Percentiles rank a stretch among this genome's conserved stretches.
These are phyloP conservation scores for Spinellus fusiger DNA, from an alignment of 192 early-diverging fungal genomes.

Conservation along the genomic window DNA sequence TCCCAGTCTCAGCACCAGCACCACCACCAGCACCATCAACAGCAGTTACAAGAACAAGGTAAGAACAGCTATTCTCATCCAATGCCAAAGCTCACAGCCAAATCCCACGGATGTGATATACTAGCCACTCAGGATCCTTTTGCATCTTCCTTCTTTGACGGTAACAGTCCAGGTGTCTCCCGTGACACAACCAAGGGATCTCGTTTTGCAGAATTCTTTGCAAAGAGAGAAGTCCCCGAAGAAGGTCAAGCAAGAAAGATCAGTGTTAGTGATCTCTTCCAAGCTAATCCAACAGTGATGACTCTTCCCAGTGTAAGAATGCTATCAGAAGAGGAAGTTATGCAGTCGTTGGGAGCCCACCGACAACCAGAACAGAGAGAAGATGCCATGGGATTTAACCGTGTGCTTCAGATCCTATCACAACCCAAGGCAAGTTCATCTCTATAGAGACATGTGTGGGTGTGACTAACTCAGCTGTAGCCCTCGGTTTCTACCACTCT, in stretches of 20 bases:
- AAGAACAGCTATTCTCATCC: not conserved
- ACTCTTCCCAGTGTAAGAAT: slow-evolving; percentile 24
- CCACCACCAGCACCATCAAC: not conserved
- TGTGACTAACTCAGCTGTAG: not conserved
- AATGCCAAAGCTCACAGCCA: not conserved
- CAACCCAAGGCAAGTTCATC: slow-evolving; percentile 35
- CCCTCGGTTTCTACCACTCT: too few species aligned
- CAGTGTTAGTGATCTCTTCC: slow-evolving; percentile 45
- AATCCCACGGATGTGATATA: not conserved
- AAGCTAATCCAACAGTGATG: slow-evolving; percentile 22
- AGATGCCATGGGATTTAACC: slow-evolving; percentile 47
- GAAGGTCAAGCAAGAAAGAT: slow-evolving; percentile 14
- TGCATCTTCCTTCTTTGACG: slow-evolving; percentile 28
- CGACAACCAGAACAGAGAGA: slow-evolving; percentile 16
- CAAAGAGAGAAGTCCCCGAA: slow-evolving; percentile 35
- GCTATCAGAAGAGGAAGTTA: slow-evolving; percentile 50
- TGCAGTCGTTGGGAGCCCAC: slow-evolving; percentile 40
- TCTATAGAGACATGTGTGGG: not conserved
- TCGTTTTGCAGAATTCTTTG: slow-evolving; percentile 55
- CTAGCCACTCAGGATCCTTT: not conserved
- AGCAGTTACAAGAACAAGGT: too few species aligned
- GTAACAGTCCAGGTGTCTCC: slow-evolving; percentile 24
- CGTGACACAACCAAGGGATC: slow-evolving; percentile 40
- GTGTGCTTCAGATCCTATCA: slow-evolving; percentile 47
- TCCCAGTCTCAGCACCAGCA: too few species aligned